A percentile compares a stretch with the other conserved stretches of the same genome.
phyloP scores from a whole-genome alignment of 371 early-diverging fungal genomes.

The Zychaea mexicana region DNA sequence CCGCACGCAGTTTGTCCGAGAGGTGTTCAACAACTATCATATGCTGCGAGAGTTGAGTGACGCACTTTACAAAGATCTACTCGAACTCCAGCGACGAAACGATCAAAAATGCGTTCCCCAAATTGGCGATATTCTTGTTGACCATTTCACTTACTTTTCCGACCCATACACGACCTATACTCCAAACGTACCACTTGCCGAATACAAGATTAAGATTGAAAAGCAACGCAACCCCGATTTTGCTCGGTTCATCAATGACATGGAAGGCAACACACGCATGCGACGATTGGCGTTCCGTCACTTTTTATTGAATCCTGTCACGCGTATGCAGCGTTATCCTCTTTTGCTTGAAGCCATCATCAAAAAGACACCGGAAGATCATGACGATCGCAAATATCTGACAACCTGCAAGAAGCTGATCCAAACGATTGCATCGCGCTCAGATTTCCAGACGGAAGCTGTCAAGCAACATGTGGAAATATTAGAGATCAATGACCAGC shows the following conservation, averaged over 20 bases:
- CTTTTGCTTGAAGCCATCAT: slow-evolving; percentile 83
- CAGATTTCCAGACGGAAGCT: slow-evolving; percentile 32
- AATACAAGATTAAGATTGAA: slow-evolving; percentile 79
- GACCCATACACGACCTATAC: slow-evolving; percentile 88
- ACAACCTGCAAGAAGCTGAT: slow-evolving; percentile 73
- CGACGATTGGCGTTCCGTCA: slow-evolving; percentile 68
- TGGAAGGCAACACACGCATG: slow-evolving; percentile 62
- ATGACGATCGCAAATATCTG: slow-evolving; percentile 78
- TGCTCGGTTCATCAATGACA: slow-evolving; percentile 69
- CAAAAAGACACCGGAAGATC: slow-evolving; percentile 82
- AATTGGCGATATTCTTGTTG: slow-evolving; percentile 86
- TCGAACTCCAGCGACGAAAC: slow-evolving; percentile 66
- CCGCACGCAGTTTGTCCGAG: slow-evolving; percentile 66
- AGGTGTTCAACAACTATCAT: slow-evolving; percentile 84
- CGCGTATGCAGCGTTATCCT: slow-evolving; percentile 90
- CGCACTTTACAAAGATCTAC: slow-evolving; percentile 69
- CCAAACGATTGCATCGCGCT: slow-evolving; percentile 33
- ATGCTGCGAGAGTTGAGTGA: slow-evolving; percentile 76
- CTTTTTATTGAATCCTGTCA: slow-evolving; percentile 68
- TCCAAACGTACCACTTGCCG: slow-evolving; percentile 83
- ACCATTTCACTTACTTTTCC: slow-evolving; percentile 73
- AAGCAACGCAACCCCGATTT: slow-evolving; percentile 68
- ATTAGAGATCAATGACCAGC: slow-evolving; percentile 36
- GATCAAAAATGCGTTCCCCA: slow-evolving; percentile 67
- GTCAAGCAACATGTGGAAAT: slow-evolving; percentile 37